Conservation (phyloP, 2,329 filamentous ascomycete species). For the Periconia digitata region DNA sequence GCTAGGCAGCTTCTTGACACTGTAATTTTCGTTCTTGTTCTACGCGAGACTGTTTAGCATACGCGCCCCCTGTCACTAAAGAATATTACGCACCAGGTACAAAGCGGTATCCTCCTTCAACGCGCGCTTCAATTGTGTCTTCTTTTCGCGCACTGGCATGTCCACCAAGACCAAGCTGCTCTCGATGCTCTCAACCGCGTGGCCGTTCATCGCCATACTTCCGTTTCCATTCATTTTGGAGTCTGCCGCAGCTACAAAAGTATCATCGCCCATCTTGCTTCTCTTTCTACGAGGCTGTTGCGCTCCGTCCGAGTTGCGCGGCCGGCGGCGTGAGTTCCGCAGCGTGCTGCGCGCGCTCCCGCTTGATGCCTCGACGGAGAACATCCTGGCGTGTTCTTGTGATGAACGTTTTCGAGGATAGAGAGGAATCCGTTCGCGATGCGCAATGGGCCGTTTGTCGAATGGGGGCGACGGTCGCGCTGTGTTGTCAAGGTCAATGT, state of each 20-base stretch:
- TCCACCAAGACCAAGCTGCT: conserved; percentile 36
- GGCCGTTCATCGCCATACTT: conserved; percentile 32
- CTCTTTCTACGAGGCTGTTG: conserved; percentile 50
- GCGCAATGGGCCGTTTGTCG: background rate
- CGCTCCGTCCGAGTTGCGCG: conserved; percentile 48
- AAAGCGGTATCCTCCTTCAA: conserved; percentile 69
- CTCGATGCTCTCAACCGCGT: conserved; percentile 30
- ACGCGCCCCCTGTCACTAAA: conserved; percentile 1
- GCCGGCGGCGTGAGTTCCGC: conserved; percentile 50
- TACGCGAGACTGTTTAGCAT: conserved; percentile 40
- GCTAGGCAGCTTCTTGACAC: conserved; percentile 79
- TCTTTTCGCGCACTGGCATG: conserved; percentile 46
- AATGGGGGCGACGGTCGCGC: background rate
- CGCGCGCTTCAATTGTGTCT: conserved; percentile 51
- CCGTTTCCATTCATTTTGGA: conserved; percentile 34
- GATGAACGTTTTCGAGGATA: background rate
- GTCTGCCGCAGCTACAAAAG: conserved; percentile 33
- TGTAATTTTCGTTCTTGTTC: conserved; percentile 84
- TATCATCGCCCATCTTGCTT: conserved; percentile 49
- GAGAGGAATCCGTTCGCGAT: background rate
- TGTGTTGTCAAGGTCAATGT: background rate
- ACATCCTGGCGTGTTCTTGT: conserved; percentile 29
- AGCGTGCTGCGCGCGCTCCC: conserved; percentile 42
- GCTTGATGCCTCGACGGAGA: conserved; percentile 41
- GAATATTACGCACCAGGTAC: conserved; percentile 59